These are phyloP conservation scores for Stylosanthes scabra DNA, from an alignment of 331 rosid species.

Conservation along the genomic window DNA sequence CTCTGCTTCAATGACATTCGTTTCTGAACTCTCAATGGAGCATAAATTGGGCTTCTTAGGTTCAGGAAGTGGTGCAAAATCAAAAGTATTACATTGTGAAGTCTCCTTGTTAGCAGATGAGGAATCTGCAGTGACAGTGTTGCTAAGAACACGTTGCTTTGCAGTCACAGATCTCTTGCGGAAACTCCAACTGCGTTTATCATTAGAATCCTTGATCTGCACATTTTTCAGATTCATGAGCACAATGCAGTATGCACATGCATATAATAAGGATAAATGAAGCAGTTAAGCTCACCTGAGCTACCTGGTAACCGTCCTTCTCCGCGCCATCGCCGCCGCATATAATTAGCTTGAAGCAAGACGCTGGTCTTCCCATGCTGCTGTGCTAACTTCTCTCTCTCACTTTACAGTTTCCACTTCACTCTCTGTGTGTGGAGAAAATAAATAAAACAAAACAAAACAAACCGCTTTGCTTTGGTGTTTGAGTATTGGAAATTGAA, in stretches of 20 bases:
- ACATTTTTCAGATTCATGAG: slow-evolving; percentile 29
- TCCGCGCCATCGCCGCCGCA: slow-evolving; percentile 74
- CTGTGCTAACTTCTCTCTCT: slow-evolving; percentile 19
- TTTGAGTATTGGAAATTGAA: slow-evolving; percentile 56
- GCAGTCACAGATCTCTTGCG: slow-evolving; percentile 81
- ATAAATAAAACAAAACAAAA: slow-evolving; percentile 36
- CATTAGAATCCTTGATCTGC: slow-evolving; percentile 76
- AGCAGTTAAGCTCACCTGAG: slow-evolving; percentile 57
- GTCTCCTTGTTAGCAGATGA: slow-evolving; percentile 68
- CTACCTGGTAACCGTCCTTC: slow-evolving; percentile 51
- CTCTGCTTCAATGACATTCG: slow-evolving; percentile 51
- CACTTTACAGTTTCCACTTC: not conserved
- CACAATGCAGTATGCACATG: not conserved
- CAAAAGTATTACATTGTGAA: slow-evolving; percentile 54
- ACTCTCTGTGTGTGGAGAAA: slow-evolving; percentile 21
- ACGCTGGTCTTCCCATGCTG: slow-evolving; percentile 74
- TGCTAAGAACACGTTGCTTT: slow-evolving; percentile 90
- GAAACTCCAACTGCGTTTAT: slow-evolving; percentile 96
- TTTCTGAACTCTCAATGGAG: slow-evolving; percentile 47
- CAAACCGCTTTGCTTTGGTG: slow-evolving; percentile 39
- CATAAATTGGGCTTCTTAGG: slow-evolving; percentile 67
- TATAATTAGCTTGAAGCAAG: slow-evolving; percentile 82
- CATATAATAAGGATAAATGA: not conserved
- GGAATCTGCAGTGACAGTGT: slow-evolving; percentile 69
- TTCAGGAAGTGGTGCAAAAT: slow-evolving; percentile 53